Evolutionary conservation across 1,139 yeast genomes (phyloP), one percentile per base, ranked within the genome.

Genomic region (Diutina ranongensis): DNA sequence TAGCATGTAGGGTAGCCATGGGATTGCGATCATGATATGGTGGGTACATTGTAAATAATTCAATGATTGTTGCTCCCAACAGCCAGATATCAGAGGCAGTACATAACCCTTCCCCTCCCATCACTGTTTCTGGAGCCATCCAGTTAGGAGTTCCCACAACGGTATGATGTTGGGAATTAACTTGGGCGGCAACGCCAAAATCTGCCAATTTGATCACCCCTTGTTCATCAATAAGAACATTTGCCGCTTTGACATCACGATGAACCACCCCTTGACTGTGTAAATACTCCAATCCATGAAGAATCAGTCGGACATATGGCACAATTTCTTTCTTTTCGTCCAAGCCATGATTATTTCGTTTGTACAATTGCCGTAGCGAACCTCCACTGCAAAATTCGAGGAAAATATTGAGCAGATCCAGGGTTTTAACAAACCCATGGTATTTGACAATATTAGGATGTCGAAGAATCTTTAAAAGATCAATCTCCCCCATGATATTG

Each of bases 21-120:
- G 88, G 86, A 49, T 82, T 80, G 48, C 83, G 65, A 45, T 86
- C 82, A 51, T 83, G 83, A 55, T 86, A 87, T 1, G 97, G 97
- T 0, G 98, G 97, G 46, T 79, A 72, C 0, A 87, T 95, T 0
- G 96, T 83, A 47, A 87, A 67, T 45, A 92, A 65, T 59, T 92
- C 99, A 9, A 89, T 78, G 3, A 89, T 76, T 0, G 97, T 92
- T 16, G 97, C 95, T 1, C 97, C 99, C 34, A 92, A 64, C n/a
- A 96, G 85, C 97, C 94, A 84, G 22, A 83, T 76, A 60, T 84
- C 94, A 3, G 95, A 85, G 0, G 94, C 85, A 0, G 94, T 79
- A 36, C 94, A 82, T 2, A 94, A 81, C 5, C 95, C 96, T 55
- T 83, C 86, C 52, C 88, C 80, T 16, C 84, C 80, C 40, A 78